A percentile compares a stretch with the other conserved stretches of the same genome.
These are phyloP conservation scores for Tuber borchii DNA, from an alignment of 495 filamentous ascomycete genomes.

Conservation along the genomic window DNA sequence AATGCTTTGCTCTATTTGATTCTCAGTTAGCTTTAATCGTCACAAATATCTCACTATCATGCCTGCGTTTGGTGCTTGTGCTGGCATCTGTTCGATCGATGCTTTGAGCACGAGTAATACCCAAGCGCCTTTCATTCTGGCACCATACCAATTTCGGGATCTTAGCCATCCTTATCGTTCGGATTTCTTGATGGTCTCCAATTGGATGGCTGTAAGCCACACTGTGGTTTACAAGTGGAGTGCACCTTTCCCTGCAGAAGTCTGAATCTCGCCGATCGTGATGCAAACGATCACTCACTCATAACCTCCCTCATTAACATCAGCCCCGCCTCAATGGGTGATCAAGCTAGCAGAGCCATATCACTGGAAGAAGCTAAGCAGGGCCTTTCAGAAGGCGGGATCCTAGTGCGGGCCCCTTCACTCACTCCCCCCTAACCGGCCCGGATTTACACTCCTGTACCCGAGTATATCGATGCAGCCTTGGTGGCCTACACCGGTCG, in stretches of 20 bases:
- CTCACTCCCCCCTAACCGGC: not conserved
- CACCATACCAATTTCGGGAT: not conserved
- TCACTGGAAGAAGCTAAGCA: conserved; percentile 73
- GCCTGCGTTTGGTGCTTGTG: not conserved
- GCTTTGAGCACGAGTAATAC: not conserved
- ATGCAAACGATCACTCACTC: not conserved
- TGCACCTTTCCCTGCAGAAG: not conserved
- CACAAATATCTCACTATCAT: not conserved
- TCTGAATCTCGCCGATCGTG: not conserved
- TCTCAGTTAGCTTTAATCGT: not conserved
- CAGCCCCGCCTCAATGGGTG: conserved; percentile 46
- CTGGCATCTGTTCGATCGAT: not conserved
- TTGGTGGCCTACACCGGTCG: conserved; percentile 62
- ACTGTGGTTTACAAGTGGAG: not conserved
- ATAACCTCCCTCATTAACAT: not conserved
- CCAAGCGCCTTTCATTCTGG: not conserved
- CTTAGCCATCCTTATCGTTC: not conserved
- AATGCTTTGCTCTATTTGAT: not conserved
- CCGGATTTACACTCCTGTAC: not conserved
- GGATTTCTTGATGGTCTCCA: not conserved
- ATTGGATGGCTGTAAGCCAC: not conserved
- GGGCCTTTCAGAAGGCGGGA: conserved; percentile 65
- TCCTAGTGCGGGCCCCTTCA: conserved; percentile 50
- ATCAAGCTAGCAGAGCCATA: conserved; percentile 51
- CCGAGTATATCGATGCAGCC: conserved; percentile 61